Base-by-base conservation (phyloP, 176 grass and related monocot species). In the Avena insularis region DNA sequence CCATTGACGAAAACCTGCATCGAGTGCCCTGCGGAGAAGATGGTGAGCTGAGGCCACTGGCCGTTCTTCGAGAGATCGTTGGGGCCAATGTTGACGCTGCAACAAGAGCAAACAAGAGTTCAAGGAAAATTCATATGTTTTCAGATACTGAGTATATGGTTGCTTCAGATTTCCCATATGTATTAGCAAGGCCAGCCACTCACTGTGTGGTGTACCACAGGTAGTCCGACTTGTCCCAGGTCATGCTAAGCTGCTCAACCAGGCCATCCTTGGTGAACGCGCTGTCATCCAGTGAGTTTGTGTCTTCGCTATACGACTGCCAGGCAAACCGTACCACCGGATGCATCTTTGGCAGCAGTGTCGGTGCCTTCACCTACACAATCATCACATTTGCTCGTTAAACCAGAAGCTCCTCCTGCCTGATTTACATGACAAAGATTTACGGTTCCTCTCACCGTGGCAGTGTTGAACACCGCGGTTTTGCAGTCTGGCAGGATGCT, bases 401-500 rank as follows among this genome's bases (percentile, higher is more conserved):
- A 14, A 71, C 17, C 40, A 14, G 29, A 50, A 59, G 48, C 14
- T 45, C 60, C 19, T 57, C 13, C 9, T 55, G 57, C n/a, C 13
- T 49, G 51, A 14, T 47, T 79, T 14, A 56, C 6, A 59, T 12
- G 53, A 87, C 86, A 59, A 84, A 86, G 4, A 56, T 77, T 73
- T 58, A 67, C 13, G 5, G 6, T 70, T 69, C 40, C 35, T 2
- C 94, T 87, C 80, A 98, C 96, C 31, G 66, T 94, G 0, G 96
- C 96, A 11, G 96, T 98, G 89, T 98, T 98, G 89, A 98, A 98
- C 78, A 92, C 83, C 6, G 38, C 80, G 2, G 92, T 90, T 96
- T 96, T 98, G 90, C 96, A 98, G 29, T 94, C 90, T 4, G 96
- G 96, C 17, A 98, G 88, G 33, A 98, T 91, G 88, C 96, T 98